phyloP scores from a whole-genome alignment of 2,329 filamentous ascomycete genomes.

The Nannizziopsis arthrosporioides region DNA sequence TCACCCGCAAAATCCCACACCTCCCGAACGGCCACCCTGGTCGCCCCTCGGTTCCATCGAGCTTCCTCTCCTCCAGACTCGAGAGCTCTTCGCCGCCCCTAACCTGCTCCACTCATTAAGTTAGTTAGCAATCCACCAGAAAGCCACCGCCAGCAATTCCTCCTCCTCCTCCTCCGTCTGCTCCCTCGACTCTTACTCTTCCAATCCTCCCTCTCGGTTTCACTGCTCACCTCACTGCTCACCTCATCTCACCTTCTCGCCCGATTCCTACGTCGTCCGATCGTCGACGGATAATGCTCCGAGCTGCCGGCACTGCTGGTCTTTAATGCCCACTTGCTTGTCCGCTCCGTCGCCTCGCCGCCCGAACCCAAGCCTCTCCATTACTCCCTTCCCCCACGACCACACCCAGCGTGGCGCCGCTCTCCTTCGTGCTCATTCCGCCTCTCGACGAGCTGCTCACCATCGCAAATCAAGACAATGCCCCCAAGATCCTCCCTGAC shows the following conservation, averaged over 20 bases:
- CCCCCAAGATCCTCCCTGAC: constrained; percentile 78
- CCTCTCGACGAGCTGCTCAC: not conserved
- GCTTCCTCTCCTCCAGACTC: constrained; percentile 6
- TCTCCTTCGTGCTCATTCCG: not conserved
- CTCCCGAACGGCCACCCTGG: not conserved
- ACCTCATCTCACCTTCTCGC: constrained; percentile 5
- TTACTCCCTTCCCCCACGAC: too few relatives aligned
- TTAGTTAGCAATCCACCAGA: too few relatives aligned
- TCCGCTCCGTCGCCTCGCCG: not conserved
- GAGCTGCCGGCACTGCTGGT: too few relatives aligned
- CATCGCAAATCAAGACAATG: constrained; percentile 43
- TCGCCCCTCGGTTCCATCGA: constrained; percentile 12
- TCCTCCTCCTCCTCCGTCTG: constrained; percentile 1
- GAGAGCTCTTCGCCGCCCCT: constrained; percentile 8
- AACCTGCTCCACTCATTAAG: constrained; percentile 5
- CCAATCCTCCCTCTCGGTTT: constrained; percentile 6
- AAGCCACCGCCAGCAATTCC: not conserved
- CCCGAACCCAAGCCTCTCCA: not conserved
- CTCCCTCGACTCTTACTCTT: not conserved
- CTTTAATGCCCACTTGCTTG: too few relatives aligned
- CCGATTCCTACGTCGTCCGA: constrained; percentile 11
- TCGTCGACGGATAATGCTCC: not conserved
- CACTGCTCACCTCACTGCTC: not conserved
- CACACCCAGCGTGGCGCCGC: not conserved
- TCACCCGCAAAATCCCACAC: constrained; percentile 6